phyloP scores from a whole-genome alignment of 768 basidiomycete species.

The Mycena indigotica region DNA sequence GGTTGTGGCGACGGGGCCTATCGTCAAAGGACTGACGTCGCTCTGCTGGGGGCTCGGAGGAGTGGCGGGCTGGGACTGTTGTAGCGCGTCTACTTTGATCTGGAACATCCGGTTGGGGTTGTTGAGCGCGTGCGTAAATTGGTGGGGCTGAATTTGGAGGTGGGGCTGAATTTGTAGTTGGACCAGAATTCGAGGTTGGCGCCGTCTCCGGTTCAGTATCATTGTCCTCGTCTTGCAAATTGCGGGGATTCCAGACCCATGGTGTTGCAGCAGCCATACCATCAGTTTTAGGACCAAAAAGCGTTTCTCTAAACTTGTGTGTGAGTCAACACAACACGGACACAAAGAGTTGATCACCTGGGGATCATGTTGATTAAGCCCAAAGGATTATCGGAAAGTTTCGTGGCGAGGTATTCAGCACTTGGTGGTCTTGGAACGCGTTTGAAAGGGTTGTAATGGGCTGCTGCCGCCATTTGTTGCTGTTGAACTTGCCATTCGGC shows the following conservation, averaged over 20 bases:
- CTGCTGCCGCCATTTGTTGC: slow-evolving; percentile 29
- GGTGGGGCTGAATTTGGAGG: slow-evolving; percentile 12
- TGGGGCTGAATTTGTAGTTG: no score
- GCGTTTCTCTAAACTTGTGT: slow-evolving; percentile 34
- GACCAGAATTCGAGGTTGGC: no score
- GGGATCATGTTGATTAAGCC: slow-evolving; percentile 68
- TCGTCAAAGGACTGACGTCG: slow-evolving; percentile 14
- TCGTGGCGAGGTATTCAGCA: slow-evolving; percentile 63
- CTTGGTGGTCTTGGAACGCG: slow-evolving; percentile 61
- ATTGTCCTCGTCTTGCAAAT: slow-evolving; percentile 38
- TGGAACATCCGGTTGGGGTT: slow-evolving; percentile 17
- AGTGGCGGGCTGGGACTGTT: slow-evolving; percentile 25
- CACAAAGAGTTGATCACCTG: slow-evolving; percentile 54
- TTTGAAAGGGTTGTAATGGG: slow-evolving; percentile 62
- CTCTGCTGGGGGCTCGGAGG: slow-evolving; percentile 29
- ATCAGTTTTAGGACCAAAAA: slow-evolving; percentile 33
- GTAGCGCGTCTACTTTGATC: slow-evolving; percentile 14
- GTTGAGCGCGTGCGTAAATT: slow-evolving; percentile 10
- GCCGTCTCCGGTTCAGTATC: slow-evolving; percentile 16
- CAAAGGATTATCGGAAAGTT: slow-evolving; percentile 63
- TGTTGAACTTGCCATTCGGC: slow-evolving; percentile 25
- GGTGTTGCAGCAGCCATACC: slow-evolving; percentile 53
- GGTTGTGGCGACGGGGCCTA: slow-evolving; percentile 13
- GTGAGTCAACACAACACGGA: slow-evolving; percentile 11
- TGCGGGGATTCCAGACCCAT: slow-evolving; percentile 72